Evolutionary conservation across 257 asterid genomes (phyloP).

Genomic region (Solanum pinnatisectum): DNA sequence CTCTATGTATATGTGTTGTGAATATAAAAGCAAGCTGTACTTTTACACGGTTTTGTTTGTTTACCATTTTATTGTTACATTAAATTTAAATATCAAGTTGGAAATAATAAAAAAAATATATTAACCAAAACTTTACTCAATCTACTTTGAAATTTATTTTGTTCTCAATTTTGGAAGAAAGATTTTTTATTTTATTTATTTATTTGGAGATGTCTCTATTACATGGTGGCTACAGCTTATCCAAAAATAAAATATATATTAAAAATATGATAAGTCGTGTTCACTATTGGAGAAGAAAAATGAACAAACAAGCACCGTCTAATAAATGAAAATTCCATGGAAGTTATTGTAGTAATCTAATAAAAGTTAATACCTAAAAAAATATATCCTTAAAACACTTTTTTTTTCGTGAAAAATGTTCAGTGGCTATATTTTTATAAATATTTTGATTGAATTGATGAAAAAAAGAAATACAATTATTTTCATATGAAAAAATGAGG

Average conservation of each 20-base stretch:
- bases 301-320: background rate
- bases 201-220: background rate
- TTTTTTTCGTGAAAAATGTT: background rate
- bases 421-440: too few species aligned
- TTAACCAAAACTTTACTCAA: background rate
- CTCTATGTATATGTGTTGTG: background rate
- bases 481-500: background rate
- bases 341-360: background rate
- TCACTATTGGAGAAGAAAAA: background rate
- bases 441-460: background rate
- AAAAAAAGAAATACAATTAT: too few species aligned
- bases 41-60: conserved; percentile 40
- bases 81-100: background rate
- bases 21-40: conserved; percentile 14
- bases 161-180: background rate
- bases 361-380: background rate
- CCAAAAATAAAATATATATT: background rate
- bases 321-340: background rate
- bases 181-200: background rate
- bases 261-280: background rate
- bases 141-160: background rate
- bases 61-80: background rate
- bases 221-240: background rate
- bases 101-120: background rate
- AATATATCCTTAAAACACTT: background rate